Base-by-base conservation (phyloP, 2,329 filamentous ascomycete genomes). In the Malbranchea zuffiana region DNA sequence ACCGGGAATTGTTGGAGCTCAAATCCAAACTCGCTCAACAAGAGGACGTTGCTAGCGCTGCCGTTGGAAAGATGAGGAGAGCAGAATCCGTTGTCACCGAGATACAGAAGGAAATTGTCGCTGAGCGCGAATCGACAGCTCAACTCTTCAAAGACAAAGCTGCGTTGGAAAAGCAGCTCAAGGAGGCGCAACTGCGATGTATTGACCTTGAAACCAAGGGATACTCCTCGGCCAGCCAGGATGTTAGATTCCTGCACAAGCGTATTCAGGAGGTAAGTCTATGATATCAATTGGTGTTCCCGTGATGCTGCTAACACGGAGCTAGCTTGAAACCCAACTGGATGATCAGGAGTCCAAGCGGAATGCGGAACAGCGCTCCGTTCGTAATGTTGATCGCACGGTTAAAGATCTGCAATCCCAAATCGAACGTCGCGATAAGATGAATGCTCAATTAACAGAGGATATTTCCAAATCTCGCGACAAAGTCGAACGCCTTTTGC, bases 171-270 rank as follows among this genome's bases (percentile, higher is more conserved):
- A 95, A 94, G 68, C 76, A 74, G 37, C 68, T 93, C 34, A 94
- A 87, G 58, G 88, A 98, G 58, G 71, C 88, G 17, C 88, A 96
- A 60, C 74, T 96, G 36, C 78, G 78, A 53, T 75, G 93, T 39
- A 80, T 98, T 35, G 90, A 96, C 56, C 71, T 96, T 6, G 88
- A 98, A 65, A 96, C 90, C 28, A 96, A 96, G 68, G 86, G 87
- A 36, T 96, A 93, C 63, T 90, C 87, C 13, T 92, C 80, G 47
- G 83, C 83, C 16, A 94, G 87, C 58, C 85, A 94, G 52, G 88
- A 96, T 61, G 84, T 96, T 48, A 82, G 90, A 53, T 96, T 95
- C 66, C 63, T 96, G 52, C 83, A 95, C 62, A 88, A 86, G 54
- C 77, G 88, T 34, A 85, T 98, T 47, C 86, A 95, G 66, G 88